These are phyloP conservation scores for Penicillium oxalicum DNA, from an alignment of 2,329 filamentous ascomycete genomes.

Conservation along the genomic window DNA sequence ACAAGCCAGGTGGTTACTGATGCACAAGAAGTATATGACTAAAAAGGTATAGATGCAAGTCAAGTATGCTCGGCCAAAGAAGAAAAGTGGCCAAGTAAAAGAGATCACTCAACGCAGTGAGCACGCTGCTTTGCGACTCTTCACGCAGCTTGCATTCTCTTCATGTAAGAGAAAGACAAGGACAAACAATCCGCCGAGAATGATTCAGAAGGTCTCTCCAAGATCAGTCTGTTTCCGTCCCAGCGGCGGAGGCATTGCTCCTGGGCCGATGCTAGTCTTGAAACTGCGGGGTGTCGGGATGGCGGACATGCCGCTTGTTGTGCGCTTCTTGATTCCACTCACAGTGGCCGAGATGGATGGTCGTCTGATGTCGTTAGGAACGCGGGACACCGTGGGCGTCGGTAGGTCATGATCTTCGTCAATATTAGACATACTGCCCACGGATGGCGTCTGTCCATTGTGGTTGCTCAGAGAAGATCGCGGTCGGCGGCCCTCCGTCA, in stretches of 20 bases:
- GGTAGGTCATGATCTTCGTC: constrained; percentile 46
- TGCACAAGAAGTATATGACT: constrained; percentile 1
- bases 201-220: constrained; percentile 51
- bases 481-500: constrained; percentile 52
- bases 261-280: constrained; percentile 35
- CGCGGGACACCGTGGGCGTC: constrained; percentile 41
- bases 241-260: constrained; percentile 44
- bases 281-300: constrained; percentile 37
- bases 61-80: not conserved
- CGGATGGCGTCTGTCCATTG: constrained; percentile 51
- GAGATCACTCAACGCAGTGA: not conserved
- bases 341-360: constrained; percentile 47
- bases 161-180: not conserved
- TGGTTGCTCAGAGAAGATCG: constrained; percentile 64
- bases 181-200: not conserved
- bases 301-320: constrained; percentile 43
- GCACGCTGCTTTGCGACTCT: not conserved
- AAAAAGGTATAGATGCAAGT: constrained; percentile 4
- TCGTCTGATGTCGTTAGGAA: constrained; percentile 28
- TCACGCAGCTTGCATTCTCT: not conserved
- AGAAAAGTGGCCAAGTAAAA: not conserved
- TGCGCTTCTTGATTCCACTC: constrained; percentile 45
- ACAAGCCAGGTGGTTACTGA: constrained; percentile 13
- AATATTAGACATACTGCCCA: constrained; percentile 51
- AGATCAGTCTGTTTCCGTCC: constrained; percentile 47